Percentiles rank a stretch among this genome's conserved stretches.
Conservation (phyloP, 2,329 filamentous ascomycete species). For the Huntiella omanensis region DNA sequence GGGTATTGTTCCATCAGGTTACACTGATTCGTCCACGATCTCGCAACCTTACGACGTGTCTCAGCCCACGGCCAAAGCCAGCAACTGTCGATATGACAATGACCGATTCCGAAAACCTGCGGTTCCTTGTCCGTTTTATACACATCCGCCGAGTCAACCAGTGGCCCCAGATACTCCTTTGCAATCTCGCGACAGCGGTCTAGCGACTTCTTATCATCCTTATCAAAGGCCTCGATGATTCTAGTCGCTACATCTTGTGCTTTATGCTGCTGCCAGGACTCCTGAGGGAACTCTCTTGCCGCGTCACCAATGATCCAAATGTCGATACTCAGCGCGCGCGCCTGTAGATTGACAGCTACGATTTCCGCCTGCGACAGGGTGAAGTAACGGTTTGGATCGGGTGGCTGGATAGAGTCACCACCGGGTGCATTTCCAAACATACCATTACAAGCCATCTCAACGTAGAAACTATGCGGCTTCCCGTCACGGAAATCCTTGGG, state of each 20-base stretch:
- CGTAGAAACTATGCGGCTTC: conserved; percentile 73
- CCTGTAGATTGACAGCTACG: conserved; percentile 71
- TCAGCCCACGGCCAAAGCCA: conserved; percentile 99
- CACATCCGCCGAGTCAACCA: conserved; percentile 66
- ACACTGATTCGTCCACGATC: conserved; percentile 94
- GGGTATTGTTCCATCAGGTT: conserved; percentile 89
- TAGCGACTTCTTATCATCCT: conserved; percentile 61
- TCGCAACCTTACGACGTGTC: conserved; percentile 87
- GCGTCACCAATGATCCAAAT: conserved; percentile 94
- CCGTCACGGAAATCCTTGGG: conserved; percentile 68
- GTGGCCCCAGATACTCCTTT: conserved; percentile 59
- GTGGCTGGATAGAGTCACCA: conserved; percentile 75
- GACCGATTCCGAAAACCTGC: conserved; percentile 74
- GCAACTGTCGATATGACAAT: conserved; percentile 96
- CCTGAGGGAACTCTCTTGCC: conserved; percentile 70
- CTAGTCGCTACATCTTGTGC: conserved; percentile 68
- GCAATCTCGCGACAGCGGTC: conserved; percentile 67
- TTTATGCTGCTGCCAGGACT: conserved; percentile 77
- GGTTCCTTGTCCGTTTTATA: conserved; percentile 59
- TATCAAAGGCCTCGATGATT: conserved; percentile 80
- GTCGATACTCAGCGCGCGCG: conserved; percentile 68
- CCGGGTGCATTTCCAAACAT: conserved; percentile 91
- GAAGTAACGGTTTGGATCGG: conserved; percentile 68
- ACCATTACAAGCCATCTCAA: conserved; percentile 96
- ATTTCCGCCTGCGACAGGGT: conserved; percentile 62